A percentile compares a stretch with the other conserved stretches of the same genome.
These are phyloP conservation scores for Aspergillus fijiensis DNA, from an alignment of 2,329 filamentous ascomycete genomes.

Conservation along the genomic window DNA sequence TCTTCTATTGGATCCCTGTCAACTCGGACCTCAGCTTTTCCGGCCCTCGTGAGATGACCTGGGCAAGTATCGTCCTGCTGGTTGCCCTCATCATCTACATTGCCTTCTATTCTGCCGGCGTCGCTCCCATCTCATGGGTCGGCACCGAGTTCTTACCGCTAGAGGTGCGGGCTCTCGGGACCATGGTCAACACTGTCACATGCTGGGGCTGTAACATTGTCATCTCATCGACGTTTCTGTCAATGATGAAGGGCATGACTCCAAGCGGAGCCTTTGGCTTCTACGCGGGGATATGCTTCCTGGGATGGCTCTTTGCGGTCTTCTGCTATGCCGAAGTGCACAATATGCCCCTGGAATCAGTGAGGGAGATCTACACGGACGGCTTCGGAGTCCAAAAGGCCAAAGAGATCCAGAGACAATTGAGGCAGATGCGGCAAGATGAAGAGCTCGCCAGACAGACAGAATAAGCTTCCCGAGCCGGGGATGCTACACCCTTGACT, in stretches of 20 bases:
- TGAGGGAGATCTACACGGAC: slow-evolving; percentile 52
- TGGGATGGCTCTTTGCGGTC: slow-evolving; percentile 39
- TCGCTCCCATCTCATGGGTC: slow-evolving; percentile 49
- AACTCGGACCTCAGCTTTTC: slow-evolving; percentile 35
- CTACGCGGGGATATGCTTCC: slow-evolving; percentile 51
- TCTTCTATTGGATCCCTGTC: slow-evolving; percentile 51
- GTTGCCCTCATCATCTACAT: slow-evolving; percentile 48
- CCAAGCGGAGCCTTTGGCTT: slow-evolving; percentile 53
- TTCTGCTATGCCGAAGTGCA: slow-evolving; percentile 57
- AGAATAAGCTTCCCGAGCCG: not conserved
- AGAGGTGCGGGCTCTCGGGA: slow-evolving; percentile 51
- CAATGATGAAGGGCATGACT: slow-evolving; percentile 50
- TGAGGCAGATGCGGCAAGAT: slow-evolving; percentile 14
- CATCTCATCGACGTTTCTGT: slow-evolving; percentile 10
- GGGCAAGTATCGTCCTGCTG: slow-evolving; percentile 40
- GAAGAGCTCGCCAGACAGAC: not conserved
- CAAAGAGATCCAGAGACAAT: slow-evolving; percentile 39
- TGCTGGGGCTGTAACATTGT: slow-evolving; percentile 25
- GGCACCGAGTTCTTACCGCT: slow-evolving; percentile 50
- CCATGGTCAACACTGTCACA: slow-evolving; percentile 42
- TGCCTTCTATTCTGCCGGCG: slow-evolving; percentile 46
- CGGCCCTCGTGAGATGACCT: slow-evolving; percentile 25
- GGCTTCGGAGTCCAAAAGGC: slow-evolving; percentile 50
- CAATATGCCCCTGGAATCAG: slow-evolving; percentile 56
- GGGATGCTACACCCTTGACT: not conserved